These are phyloP conservation scores for Backusella australiensis DNA, from an alignment of 192 early-diverging fungal species.

Conservation along the genomic window DNA sequence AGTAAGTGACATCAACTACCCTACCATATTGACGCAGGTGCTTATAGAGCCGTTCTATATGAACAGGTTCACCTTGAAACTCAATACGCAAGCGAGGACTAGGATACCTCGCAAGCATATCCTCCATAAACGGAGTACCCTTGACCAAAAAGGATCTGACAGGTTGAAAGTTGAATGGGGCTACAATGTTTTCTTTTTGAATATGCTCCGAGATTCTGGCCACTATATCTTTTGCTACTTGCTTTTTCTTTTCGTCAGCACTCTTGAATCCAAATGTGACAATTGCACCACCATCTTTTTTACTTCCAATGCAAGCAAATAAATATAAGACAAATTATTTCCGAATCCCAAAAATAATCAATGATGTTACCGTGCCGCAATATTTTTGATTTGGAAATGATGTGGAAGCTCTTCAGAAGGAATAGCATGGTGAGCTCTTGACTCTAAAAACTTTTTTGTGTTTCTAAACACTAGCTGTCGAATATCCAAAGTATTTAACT, in stretches of 20 bases:
- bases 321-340: neutral
- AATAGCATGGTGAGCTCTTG: slow-evolving; percentile 19
- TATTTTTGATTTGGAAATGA: slow-evolving; percentile 44
- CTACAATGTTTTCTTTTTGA: slow-evolving; percentile 48
- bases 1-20: slow-evolving; percentile 74
- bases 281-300: slow-evolving; percentile 46
- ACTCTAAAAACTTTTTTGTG: slow-evolving; percentile 17
- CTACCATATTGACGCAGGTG: slow-evolving; percentile 79
- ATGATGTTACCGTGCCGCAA: slow-evolving; percentile 45
- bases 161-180: slow-evolving; percentile 66
- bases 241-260: slow-evolving; percentile 25
- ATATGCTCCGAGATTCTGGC: slow-evolving; percentile 51
- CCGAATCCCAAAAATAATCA: neutral
- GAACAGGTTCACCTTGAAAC: slow-evolving; percentile 73
- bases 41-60: slow-evolving; percentile 64
- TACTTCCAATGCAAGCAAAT: slow-evolving; percentile 14
- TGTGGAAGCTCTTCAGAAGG: slow-evolving; percentile 46
- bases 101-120: slow-evolving; percentile 59
- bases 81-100: slow-evolving; percentile 57
- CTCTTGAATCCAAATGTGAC: slow-evolving; percentile 47
- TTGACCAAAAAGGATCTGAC: slow-evolving; percentile 66
- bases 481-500: slow-evolving; percentile 34
- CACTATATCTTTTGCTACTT: slow-evolving; percentile 44
- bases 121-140: slow-evolving; percentile 72
- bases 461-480: slow-evolving; percentile 31